Evolutionary conservation across 2,329 filamentous ascomycete species (phyloP), one percentile per base, ranked within the genome.

Genomic region (Ustulina deusta): DNA sequence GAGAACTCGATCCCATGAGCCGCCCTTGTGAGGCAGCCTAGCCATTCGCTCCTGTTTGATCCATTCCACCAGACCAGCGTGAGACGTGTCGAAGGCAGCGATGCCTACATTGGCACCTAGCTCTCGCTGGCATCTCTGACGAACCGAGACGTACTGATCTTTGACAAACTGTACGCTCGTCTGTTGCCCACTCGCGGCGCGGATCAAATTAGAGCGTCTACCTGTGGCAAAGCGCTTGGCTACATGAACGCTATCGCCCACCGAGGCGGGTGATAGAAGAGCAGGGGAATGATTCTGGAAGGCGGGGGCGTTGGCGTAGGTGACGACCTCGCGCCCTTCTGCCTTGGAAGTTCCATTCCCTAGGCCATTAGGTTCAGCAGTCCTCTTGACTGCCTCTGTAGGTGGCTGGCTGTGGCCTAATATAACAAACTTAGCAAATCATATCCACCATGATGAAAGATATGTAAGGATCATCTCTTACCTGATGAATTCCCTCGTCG

Each of bases 1-100:
- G 48, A 70, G 68, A 58, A 70, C 68, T 20, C 63, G 65, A 36
- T 70, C 68, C 68, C 68, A 70, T 7, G 49, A 62, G 13, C 68
- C 61, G 22, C 68, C 68, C 17, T 60, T 70, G 6, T 65, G 68
- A 60, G 68, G 68, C 22, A 70, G 48, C 15, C 65, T 65, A 17
- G 61, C 57, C 68, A 68, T 60, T 11, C 68, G 68, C 49, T 70
- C 68, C 13, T 59, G 44, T 56, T 60, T 65, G 42, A 70, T 68
- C 68, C 68, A 70, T 32, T 68, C 65, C 27, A 60, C 62, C 6
- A 70, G 48, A 13, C 68, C 68, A 55, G 65, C 40, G 44, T 70
- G 56, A 13, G 68, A 70, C 1, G 68, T 70, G 17, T 70, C 68
- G 29, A 70, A 65, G 42, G 65, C 68, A 17, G 38, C 59, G 13